These are phyloP conservation scores for Begonia loranthoides DNA, from an alignment of 306 rosid species.

Conservation along the genomic window DNA sequence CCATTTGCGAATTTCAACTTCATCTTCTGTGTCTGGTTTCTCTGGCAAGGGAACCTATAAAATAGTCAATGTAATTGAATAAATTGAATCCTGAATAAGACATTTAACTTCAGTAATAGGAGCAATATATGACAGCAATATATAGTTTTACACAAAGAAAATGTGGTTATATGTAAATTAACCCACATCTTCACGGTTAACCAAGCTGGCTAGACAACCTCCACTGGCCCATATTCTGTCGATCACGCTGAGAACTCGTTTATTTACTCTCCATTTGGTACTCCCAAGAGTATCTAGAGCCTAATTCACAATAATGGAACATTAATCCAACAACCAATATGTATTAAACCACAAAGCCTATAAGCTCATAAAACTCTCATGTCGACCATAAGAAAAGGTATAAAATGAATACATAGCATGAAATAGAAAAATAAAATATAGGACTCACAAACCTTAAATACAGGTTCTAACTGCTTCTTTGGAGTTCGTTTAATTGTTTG, in stretches of 20 bases:
- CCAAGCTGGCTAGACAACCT: slow-evolving; percentile 71
- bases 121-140: too few relatives aligned
- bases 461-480: slow-evolving; percentile 43
- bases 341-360: neutral
- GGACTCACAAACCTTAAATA: slow-evolving; percentile 51
- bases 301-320: slow-evolving; percentile 25
- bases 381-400: too few relatives aligned
- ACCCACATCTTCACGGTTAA: slow-evolving; percentile 71
- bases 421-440: slow-evolving; percentile 10
- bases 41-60: slow-evolving; percentile 64
- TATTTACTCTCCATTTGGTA: slow-evolving; percentile 86
- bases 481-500: slow-evolving; percentile 65
- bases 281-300: slow-evolving; percentile 81
- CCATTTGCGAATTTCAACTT: slow-evolving; percentile 72
- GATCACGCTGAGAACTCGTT: slow-evolving; percentile 57
- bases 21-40: slow-evolving; percentile 69
- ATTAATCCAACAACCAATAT: slow-evolving; percentile 17
- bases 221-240: slow-evolving; percentile 94
- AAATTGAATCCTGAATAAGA: too few relatives aligned
- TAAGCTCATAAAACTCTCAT: neutral
- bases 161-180: neutral
- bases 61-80: neutral
- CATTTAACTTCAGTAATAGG: too few relatives aligned
- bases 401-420: neutral
- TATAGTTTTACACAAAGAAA: neutral